Evolutionary conservation across 441 rosid species (phyloP).

Genomic region (Sinapis alba): DNA sequence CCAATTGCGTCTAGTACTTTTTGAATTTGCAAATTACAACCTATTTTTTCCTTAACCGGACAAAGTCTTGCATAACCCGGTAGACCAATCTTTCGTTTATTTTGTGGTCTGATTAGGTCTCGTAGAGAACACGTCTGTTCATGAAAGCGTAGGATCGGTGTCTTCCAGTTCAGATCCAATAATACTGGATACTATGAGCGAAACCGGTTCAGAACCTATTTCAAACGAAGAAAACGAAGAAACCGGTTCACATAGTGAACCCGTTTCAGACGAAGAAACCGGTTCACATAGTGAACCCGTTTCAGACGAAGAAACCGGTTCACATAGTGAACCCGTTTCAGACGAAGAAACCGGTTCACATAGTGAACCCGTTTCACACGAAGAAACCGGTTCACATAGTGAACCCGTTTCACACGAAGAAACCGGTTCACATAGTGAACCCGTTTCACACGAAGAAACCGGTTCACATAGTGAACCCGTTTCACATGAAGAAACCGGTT

Average conservation of each 20-base stretch:
- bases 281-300: no score
- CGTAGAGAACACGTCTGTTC: constrained; percentile 20
- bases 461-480: no score
- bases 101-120: neutral
- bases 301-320: no score
- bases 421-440: no score
- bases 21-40: neutral
- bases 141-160: constrained; percentile 7
- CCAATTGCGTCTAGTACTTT: constrained; percentile 13
- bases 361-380: no score
- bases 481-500: no score
- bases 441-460: no score
- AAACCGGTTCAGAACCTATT: constrained; percentile 9
- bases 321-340: no score
- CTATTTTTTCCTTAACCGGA: constrained; percentile 2
- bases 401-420: no score
- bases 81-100: neutral
- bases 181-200: constrained; percentile 1
- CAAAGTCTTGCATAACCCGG: neutral
- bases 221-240: neutral
- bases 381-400: no score
- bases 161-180: constrained; percentile 16
- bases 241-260: neutral
- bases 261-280: neutral
- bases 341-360: no score